Evolutionary conservation across 306 rosid species (phyloP).

Genomic region (Quercus gilva): DNA sequence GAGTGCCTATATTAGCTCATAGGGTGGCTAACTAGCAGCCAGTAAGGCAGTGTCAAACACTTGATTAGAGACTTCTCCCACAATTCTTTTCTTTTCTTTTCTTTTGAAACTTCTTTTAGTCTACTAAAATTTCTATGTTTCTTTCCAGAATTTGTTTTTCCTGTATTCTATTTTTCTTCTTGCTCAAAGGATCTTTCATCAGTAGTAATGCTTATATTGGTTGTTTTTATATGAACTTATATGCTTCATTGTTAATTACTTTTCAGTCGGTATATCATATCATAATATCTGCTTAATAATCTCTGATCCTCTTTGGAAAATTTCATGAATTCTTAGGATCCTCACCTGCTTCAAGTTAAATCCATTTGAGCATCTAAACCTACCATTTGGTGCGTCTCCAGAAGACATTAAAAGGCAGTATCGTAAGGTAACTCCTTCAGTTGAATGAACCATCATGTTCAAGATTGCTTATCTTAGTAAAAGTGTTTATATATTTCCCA

Average conservation of each 20-base stretch:
- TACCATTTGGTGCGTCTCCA: slow-evolving; percentile 70
- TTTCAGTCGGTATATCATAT: slow-evolving; percentile 7
- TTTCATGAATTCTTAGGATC: slow-evolving; percentile 50
- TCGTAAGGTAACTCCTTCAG: slow-evolving; percentile 66
- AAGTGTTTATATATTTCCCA: background rate
- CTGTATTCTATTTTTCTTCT: background rate
- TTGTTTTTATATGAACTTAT: background rate
- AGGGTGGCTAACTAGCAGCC: no score
- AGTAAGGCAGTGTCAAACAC: no score
- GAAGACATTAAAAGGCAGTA: slow-evolving; percentile 88
- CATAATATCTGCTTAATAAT: slow-evolving; percentile 21
- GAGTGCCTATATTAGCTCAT: no score
- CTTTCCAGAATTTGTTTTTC: background rate
- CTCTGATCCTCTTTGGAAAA: background rate
- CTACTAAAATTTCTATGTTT: background rate
- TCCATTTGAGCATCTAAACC: slow-evolving; percentile 74
- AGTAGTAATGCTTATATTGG: background rate
- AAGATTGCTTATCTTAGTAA: background rate
- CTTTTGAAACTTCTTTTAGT: no score
- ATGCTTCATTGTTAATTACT: slow-evolving; percentile 1
- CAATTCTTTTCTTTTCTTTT: no score
- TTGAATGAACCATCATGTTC: slow-evolving; percentile 2
- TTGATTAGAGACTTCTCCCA: no score
- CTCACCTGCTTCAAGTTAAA: slow-evolving; percentile 91
- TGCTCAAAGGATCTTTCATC: no score